A percentile compares a stretch with the other conserved stretches of the same genome.
These are phyloP conservation scores for Solanum bulbocastanum DNA, from an alignment of 257 asterid genomes.

Conservation along the genomic window DNA sequence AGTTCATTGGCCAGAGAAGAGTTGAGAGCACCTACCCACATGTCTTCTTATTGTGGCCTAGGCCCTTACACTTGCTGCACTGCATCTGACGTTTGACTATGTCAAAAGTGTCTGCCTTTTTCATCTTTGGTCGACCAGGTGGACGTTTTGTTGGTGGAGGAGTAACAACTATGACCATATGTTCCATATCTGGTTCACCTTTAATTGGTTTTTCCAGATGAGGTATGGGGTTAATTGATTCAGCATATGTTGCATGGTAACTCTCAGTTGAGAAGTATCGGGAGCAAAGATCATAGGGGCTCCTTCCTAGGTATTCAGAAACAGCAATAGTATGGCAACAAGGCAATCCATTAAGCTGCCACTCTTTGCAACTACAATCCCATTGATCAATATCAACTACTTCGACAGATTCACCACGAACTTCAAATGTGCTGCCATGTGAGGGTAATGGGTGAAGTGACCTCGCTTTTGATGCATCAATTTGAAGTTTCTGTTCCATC, in stretches of 20 bases:
- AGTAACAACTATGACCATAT: constrained; percentile 37
- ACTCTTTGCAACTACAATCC: constrained; percentile 89
- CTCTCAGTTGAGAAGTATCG: constrained; percentile 59
- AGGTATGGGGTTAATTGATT: constrained; percentile 87
- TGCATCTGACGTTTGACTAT: constrained; percentile 91
- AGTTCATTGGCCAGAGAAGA: not conserved
- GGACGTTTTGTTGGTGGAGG: constrained; percentile 93
- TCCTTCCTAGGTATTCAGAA: constrained; percentile 49
- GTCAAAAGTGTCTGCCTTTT: constrained; percentile 61
- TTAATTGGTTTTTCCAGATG: constrained; percentile 70
- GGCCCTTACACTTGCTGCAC: constrained; percentile 96
- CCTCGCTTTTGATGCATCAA: constrained; percentile 50
- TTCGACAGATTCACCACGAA: constrained; percentile 49
- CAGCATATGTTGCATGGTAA: constrained; percentile 56
- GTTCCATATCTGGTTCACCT: constrained; percentile 38
- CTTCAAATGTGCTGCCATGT: constrained; percentile 65
- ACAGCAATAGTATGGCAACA: constrained; percentile 86
- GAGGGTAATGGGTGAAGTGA: constrained; percentile 31
- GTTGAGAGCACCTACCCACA: not conserved
- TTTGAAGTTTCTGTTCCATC: constrained; percentile 81
- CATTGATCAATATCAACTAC: constrained; percentile 63
- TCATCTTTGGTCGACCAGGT: constrained; percentile 88
- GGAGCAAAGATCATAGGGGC: constrained; percentile 66
- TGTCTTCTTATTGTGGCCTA: constrained; percentile 94
- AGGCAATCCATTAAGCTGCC: constrained; percentile 88